Conservation (phyloP, 1,284 basidiomycete genomes). For the Vanrija sp. region DNA sequence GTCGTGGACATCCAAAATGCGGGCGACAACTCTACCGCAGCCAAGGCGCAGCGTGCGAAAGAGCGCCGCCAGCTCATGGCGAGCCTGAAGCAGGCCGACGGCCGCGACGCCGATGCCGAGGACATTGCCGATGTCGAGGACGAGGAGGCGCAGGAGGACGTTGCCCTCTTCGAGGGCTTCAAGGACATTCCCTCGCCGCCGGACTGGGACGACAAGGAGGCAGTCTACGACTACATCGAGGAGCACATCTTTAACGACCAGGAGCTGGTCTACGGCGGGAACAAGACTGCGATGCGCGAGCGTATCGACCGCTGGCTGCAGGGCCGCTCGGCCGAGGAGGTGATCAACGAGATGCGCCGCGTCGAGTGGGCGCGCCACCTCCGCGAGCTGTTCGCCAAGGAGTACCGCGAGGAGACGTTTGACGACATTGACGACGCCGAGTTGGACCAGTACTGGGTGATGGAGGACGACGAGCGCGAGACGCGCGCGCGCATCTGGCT, state of each 20-base stretch:
- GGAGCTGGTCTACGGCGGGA: constrained; percentile 23
- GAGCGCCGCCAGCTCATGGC: constrained; percentile 14
- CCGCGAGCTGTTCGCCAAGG: constrained; percentile 32
- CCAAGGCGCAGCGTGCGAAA: constrained; percentile 3
- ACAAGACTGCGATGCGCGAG: constrained; percentile 11
- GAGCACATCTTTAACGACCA: constrained; percentile 31
- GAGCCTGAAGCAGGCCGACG: constrained; percentile 5
- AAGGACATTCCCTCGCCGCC: constrained; percentile 7
- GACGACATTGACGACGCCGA: constrained; percentile 87
- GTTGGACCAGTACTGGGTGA: constrained; percentile 70
- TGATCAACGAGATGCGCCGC: constrained; percentile 52
- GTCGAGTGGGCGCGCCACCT: constrained; percentile 50
- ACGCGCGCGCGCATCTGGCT: constrained; percentile 96
- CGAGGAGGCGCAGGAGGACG: constrained; percentile 5
- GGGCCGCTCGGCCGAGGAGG: constrained; percentile 31
- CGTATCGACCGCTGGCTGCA: constrained; percentile 34
- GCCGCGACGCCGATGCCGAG: constrained; percentile 18
- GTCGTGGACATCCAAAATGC: constrained; percentile 13
- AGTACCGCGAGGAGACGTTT: constrained; percentile 48
- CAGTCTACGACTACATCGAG: constrained; percentile 28
- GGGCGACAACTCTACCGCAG: constrained; percentile 12
- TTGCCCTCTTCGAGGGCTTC: constrained; percentile 9
- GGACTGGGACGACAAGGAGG: constrained; percentile 33
- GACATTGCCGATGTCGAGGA: constrained; percentile 17
- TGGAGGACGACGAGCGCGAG: constrained; percentile 79